Evolutionary conservation across 2,329 filamentous ascomycete species (phyloP).

Genomic region (Neofusicoccum sp.): DNA sequence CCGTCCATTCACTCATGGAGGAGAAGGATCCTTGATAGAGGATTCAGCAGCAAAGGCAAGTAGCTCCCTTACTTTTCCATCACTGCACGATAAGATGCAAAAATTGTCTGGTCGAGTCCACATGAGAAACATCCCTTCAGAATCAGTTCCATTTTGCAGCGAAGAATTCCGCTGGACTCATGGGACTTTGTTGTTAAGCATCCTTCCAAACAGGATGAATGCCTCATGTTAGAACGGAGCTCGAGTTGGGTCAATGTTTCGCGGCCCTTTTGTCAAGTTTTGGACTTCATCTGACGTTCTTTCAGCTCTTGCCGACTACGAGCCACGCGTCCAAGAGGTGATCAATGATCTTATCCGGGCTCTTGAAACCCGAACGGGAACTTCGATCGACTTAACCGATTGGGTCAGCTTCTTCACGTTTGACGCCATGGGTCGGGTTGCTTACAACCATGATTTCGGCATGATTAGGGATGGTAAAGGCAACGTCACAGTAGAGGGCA

Average conservation of each 20-base stretch:
- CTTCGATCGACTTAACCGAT: slow-evolving; percentile 32
- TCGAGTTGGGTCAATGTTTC: background rate
- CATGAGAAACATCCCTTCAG: background rate
- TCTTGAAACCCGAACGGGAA: slow-evolving; percentile 29
- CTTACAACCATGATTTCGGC: slow-evolving; percentile 45
- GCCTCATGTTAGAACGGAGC: background rate
- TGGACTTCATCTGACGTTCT: background rate
- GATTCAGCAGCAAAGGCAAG: slow-evolving; percentile 32
- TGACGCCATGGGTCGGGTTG: slow-evolving; percentile 54
- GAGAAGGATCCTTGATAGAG: slow-evolving; percentile 37
- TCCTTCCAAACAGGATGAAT: background rate
- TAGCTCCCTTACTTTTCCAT: background rate
- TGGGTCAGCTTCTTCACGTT: slow-evolving; percentile 48
- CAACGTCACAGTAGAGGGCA: slow-evolving; percentile 33
- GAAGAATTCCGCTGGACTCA: background rate
- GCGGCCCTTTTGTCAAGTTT: background rate
- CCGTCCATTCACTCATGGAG: slow-evolving; percentile 30
- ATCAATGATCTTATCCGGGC: slow-evolving; percentile 30
- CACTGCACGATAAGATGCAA: background rate
- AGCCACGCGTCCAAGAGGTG: slow-evolving; percentile 39
- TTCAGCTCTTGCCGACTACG: slow-evolving; percentile 29
- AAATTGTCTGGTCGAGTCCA: background rate
- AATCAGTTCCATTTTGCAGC: background rate
- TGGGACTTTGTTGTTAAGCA: background rate
- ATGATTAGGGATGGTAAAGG: slow-evolving; percentile 34